Percentiles rank a stretch among this genome's conserved stretches.
Evolutionary conservation across 2,329 filamentous ascomycete species (phyloP).

Genomic region (Aspergillus fumigatus): DNA sequence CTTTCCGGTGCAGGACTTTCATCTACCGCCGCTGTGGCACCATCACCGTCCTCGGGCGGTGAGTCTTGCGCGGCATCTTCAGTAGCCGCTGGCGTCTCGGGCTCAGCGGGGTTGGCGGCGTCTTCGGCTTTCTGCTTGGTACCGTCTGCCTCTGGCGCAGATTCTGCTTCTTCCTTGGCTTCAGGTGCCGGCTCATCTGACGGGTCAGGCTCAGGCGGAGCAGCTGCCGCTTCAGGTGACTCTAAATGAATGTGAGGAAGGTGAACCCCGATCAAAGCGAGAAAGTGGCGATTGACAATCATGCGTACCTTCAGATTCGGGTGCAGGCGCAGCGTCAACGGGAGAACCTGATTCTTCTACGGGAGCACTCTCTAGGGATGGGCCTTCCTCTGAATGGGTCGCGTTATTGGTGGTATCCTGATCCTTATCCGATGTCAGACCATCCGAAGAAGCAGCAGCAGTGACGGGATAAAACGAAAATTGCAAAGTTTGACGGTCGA

Average conservation of each 20-base stretch:
- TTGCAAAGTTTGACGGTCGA: constrained; percentile 35
- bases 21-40: constrained; percentile 1
- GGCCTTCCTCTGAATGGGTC: constrained; percentile 24
- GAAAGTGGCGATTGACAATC: background rate
- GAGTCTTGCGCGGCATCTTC: constrained; percentile 13
- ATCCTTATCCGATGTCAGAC: constrained; percentile 34
- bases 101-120: constrained; percentile 8
- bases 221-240: constrained; percentile 25
- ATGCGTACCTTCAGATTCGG: constrained; percentile 29
- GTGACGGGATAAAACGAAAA: constrained; percentile 36
- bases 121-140: constrained; percentile 4
- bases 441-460: constrained; percentile 25
- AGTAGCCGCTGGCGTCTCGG: constrained; percentile 3
- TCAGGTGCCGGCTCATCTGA: constrained; percentile 17
- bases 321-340: constrained; percentile 20
- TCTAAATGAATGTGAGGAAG: constrained; percentile 12
- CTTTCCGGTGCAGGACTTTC: constrained; percentile 5
- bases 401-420: constrained; percentile 31
- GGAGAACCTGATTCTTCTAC: constrained; percentile 21
- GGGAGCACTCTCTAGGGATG: constrained; percentile 11
- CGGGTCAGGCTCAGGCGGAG: constrained; percentile 21
- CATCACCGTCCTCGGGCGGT: background rate
- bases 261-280: background rate
- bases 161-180: constrained; percentile 17
- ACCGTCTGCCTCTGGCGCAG: constrained; percentile 8